Conservation (phyloP, 352 stramenopile genomes). For the Elongisporangium prolatum region DNA sequence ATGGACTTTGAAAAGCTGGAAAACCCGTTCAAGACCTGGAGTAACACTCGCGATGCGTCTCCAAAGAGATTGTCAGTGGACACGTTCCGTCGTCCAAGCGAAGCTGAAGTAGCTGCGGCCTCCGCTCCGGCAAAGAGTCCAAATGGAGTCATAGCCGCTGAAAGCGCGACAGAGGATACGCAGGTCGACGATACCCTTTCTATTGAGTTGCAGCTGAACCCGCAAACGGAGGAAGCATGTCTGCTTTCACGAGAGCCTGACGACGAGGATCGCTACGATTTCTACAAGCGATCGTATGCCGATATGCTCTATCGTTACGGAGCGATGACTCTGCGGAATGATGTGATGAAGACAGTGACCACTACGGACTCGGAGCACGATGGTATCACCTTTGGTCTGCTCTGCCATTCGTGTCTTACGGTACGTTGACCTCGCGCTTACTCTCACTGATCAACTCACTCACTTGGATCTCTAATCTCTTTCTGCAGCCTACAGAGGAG, state of each 20-base stretch:
- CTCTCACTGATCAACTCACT: not conserved
- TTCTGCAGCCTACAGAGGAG: conserved; percentile 39
- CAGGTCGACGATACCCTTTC: conserved; percentile 15
- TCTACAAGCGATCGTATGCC: conserved; percentile 80
- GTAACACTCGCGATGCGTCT: conserved; percentile 27
- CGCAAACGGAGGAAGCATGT: conserved; percentile 19
- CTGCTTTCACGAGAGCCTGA: conserved; percentile 45
- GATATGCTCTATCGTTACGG: conserved; percentile 81
- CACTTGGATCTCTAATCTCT: conserved; percentile 1
- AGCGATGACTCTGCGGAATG: conserved; percentile 58
- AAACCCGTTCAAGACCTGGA: conserved; percentile 78
- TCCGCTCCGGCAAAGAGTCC: not conserved
- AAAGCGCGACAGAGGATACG: not conserved
- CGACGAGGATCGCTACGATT: conserved; percentile 63
- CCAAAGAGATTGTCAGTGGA: conserved; percentile 42
- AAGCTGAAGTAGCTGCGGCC: not conserved
- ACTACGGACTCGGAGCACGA: conserved; percentile 23
- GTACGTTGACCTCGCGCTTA: conserved; percentile 21
- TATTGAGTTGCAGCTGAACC: not conserved
- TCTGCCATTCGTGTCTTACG: conserved; percentile 59
- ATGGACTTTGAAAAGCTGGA: conserved; percentile 69
- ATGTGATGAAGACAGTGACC: conserved; percentile 65
- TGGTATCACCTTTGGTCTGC: conserved; percentile 55
- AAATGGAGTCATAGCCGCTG: conserved; percentile 1
- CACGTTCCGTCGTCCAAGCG: conserved; percentile 37